A percentile compares a stretch with the other conserved stretches of the same genome.
Evolutionary conservation across 2,329 filamentous ascomycete species (phyloP).

Genomic region (Cladosporium sp.): DNA sequence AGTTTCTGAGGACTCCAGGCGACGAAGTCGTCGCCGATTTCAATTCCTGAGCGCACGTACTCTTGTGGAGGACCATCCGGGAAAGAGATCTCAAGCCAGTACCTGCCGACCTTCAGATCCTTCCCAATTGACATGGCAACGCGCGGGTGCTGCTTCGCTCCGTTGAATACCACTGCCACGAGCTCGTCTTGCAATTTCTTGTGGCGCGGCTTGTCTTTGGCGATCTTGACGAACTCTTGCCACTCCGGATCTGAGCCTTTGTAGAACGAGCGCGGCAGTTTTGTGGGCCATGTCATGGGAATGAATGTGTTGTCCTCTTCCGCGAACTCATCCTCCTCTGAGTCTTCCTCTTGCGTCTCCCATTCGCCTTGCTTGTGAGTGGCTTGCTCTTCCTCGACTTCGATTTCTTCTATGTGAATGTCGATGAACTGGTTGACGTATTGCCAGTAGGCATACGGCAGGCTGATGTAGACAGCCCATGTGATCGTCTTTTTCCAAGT

Average conservation of each 20-base stretch:
- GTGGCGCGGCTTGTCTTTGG: constrained; percentile 45
- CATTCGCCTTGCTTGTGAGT: constrained; percentile 30
- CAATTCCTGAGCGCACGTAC: constrained; percentile 51
- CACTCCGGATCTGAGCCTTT: constrained; percentile 57
- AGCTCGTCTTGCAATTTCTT: constrained; percentile 46
- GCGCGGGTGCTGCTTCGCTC: constrained; percentile 35
- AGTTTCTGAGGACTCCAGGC: constrained; percentile 45
- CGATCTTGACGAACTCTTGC: constrained; percentile 52
- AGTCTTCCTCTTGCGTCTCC: constrained; percentile 36
- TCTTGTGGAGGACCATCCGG: constrained; percentile 52
- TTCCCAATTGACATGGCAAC: constrained; percentile 41
- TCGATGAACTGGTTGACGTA: constrained; percentile 32
- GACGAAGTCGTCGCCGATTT: constrained; percentile 43
- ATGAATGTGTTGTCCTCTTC: constrained; percentile 49
- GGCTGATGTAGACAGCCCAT: not conserved
- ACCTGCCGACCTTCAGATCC: constrained; percentile 44
- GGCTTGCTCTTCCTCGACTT: constrained; percentile 28
- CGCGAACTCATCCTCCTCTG: constrained; percentile 37
- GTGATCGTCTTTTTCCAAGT: constrained; percentile 19
- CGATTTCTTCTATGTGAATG: constrained; percentile 35
- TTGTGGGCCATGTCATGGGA: constrained; percentile 50
- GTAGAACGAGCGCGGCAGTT: constrained; percentile 47
- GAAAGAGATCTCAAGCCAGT: constrained; percentile 53
- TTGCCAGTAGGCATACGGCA: constrained; percentile 27
- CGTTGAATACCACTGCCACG: constrained; percentile 38